Evolutionary conservation across 768 basidiomycete species (phyloP), one percentile per base, ranked within the genome.

Genomic region (Lentinula edodes): DNA sequence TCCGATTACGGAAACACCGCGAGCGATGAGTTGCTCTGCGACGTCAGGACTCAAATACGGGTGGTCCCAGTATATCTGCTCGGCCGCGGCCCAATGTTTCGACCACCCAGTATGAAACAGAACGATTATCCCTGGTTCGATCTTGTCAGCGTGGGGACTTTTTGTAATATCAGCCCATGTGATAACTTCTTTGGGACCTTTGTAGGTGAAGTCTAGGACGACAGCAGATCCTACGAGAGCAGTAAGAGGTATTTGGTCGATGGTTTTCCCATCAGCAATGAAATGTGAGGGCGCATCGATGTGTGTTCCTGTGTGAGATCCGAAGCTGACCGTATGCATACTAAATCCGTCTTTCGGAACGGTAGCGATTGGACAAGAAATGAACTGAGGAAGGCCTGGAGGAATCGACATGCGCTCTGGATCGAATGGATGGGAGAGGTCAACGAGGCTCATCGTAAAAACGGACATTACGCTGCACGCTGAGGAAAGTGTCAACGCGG

Each of bases 211-310:
- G 70, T 89, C 86, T 39, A 88, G 70, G 3, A 89, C 70, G 34
- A 82, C 66, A 0, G 81, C 81, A 16, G 80, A 81, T 2, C 83
- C 84, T 23, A 88, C 71, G 61, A 90, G 79, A 18, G 78, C 73
- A 1, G 74, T 66, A 8, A 89, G 77, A 9, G 82, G 78, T 52
- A 91, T 76, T 56, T 85, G 76, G 64, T 86, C 83, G 51, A 91
- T 76, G 9, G 82, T 82, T 52, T 74, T 73, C 5, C 86, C 88
- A 35, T 80, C 75, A 5, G 74, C 72, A 71, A 86, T 72, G 74
- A 90, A 91, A 67, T 92, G 90, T 52, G 80, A 84, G 0, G 90
- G 90, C 0, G 89, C 88, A 66, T 92, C 90, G 71, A 91, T 77
- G 73, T 92, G 90, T 1, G 90, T 91, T 51, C 90, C 90, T 0